Evolutionary conservation across 306 rosid genomes (phyloP).

Genomic region (Begonia peltatifolia): DNA sequence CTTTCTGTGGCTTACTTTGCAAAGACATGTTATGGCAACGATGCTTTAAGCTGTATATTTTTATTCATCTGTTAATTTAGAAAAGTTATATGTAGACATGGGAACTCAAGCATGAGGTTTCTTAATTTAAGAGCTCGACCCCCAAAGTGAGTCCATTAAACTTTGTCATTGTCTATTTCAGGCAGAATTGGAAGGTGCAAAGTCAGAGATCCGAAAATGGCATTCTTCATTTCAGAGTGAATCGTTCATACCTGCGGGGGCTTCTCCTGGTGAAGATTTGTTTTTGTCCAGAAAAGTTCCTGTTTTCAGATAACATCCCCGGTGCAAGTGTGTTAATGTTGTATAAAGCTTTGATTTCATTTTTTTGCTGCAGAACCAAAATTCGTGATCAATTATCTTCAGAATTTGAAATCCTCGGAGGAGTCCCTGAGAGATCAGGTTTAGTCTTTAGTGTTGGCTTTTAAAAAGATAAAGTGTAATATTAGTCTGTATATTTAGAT

Average conservation of each 20-base stretch:
- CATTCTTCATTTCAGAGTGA: constrained; percentile 61
- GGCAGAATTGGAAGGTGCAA: constrained; percentile 66
- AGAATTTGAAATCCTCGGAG: constrained; percentile 66
- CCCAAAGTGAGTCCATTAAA: no score
- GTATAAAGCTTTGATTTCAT: background rate
- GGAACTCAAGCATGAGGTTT: no score
- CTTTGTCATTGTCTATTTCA: constrained; percentile 15
- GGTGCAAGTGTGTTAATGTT: background rate
- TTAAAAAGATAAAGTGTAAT: background rate
- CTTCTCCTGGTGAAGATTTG: constrained; percentile 52
- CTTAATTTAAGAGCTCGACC: no score
- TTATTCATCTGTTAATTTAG: no score
- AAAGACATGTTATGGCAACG: no score
- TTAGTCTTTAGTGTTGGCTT: background rate
- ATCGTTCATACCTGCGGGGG: constrained; percentile 52
- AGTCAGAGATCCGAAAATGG: constrained; percentile 67
- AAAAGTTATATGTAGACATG: no score
- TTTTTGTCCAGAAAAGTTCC: background rate
- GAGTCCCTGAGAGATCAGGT: constrained; percentile 90
- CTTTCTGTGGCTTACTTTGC: no score
- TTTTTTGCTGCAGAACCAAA: constrained; percentile 42
- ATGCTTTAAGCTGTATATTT: no score
- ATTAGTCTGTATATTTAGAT: no score
- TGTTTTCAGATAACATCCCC: background rate
- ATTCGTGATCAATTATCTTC: constrained; percentile 60